Evolutionary conservation across 768 basidiomycete species (phyloP).

Genomic region (Galerina marginata): DNA sequence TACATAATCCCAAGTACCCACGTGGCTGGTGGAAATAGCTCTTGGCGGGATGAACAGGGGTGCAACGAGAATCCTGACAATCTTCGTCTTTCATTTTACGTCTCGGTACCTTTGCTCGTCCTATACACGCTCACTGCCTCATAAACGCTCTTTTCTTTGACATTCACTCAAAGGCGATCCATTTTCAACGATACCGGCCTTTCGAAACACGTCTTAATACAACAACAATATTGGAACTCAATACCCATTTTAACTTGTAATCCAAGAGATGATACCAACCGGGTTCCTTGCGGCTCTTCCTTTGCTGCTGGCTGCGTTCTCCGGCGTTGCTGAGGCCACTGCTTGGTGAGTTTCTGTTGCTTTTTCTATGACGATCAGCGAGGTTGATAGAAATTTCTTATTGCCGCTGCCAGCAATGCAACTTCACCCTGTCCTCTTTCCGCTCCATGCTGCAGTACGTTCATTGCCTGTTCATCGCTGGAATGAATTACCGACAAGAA

Average conservation of each 20-base stretch:
- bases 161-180: background rate
- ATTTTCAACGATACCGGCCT: background rate
- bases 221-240: background rate
- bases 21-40: too few relatives aligned
- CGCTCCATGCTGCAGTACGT: slow-evolving; percentile 60
- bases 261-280: slow-evolving; percentile 18
- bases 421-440: slow-evolving; percentile 48
- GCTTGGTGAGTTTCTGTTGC: slow-evolving; percentile 23
- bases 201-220: background rate
- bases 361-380: background rate
- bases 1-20: too few relatives aligned
- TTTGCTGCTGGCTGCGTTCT: slow-evolving; percentile 26
- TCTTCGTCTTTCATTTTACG: too few relatives aligned
- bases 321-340: slow-evolving; percentile 25
- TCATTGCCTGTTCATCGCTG: background rate
- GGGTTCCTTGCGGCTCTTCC: slow-evolving; percentile 21
- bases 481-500: slow-evolving; percentile 1
- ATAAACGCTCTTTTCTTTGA: slow-evolving; percentile 1
- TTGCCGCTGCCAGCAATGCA: slow-evolving; percentile 39
- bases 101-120: background rate
- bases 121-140: background rate
- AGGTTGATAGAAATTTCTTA: background rate
- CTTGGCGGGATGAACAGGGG: too few relatives aligned
- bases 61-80: too few relatives aligned
- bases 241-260: background rate